Evolutionary conservation across 805 yeast genomes (phyloP), one percentile per base, ranked within the genome.

Genomic region (Candida taoyuanica): DNA sequence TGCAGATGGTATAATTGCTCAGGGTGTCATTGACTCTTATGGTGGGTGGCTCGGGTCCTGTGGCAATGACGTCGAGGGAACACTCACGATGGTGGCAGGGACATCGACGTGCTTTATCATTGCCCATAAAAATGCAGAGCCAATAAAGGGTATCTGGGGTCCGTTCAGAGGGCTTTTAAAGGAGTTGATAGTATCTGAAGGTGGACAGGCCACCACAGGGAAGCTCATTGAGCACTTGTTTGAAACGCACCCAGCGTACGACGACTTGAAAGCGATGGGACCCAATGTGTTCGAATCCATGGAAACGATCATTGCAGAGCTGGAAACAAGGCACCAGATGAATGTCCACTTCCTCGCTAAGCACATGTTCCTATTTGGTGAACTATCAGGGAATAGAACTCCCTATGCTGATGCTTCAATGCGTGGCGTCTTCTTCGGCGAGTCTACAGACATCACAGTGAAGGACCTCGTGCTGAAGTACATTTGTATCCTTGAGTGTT

Each of bases 151-250:
- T 0, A 57, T 76, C 4, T 78, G 85, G 85, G 83, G 85, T 0
- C 84, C 83, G 0, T 77, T 71, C 48, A 47, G 59, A 2, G 60
- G 65, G 27, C 53, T 72, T 5, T 38, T 67, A 2, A 49, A 53
- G 1, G 58, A 43, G 5, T 40, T 50, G 16, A 45, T 49, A 17
- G 62, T 75, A 2, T 76, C 68, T 34, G 75, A 76, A 44, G 75
- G 73, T 34, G 85, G 85, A 0, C 73, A 71, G 40, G 73, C 81
- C 4, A 74, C 79, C 12, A 69, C 82, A 0, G 85, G 85, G 4
- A 63, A 68, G 36, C 56, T 77, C 6, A 60, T 73, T 19, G 76
- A 73, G 42, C 65, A 68, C 29, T 52, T 76, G 4, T 70, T 74
- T 38, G 57, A 62, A 8, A 60, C 68, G 1, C 73, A 69, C 42